A percentile compares a stretch with the other conserved stretches of the same genome.
phyloP scores from a whole-genome alignment of 805 yeast species.

The Cyberlindnera japonica region DNA sequence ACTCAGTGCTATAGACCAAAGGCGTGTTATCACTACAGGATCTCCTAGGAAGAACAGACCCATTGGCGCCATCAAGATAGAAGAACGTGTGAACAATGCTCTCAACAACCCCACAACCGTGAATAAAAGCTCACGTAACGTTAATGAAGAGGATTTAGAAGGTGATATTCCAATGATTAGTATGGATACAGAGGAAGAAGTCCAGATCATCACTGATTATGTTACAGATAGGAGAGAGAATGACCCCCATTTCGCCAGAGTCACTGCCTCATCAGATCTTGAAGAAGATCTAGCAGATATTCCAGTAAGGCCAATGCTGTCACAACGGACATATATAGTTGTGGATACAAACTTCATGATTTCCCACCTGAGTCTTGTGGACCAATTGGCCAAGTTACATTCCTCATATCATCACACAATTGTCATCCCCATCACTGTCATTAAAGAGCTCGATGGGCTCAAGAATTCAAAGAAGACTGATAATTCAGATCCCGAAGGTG shows the following conservation, averaged over 20 bases:
- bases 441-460: conserved; percentile 80
- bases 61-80: conserved; percentile 26
- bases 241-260: not conserved
- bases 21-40: conserved; percentile 18
- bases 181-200: conserved; percentile 43
- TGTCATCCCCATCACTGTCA: conserved; percentile 66
- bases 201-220: conserved; percentile 40
- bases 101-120: not conserved
- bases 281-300: conserved; percentile 5
- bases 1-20: conserved; percentile 17
- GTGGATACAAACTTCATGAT: conserved; percentile 83
- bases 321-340: conserved; percentile 44
- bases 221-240: conserved; percentile 27
- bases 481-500: conserved; percentile 15
- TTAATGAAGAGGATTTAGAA: conserved; percentile 15
- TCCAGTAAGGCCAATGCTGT: conserved; percentile 8
- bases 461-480: conserved; percentile 42
- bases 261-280: not conserved
- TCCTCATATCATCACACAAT: conserved; percentile 43
- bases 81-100: conserved; percentile 22
- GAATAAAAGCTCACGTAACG: not conserved
- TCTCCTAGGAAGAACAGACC: conserved; percentile 18
- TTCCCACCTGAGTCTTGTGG: conserved; percentile 59
- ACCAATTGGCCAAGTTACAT: conserved; percentile 44
- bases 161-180: conserved; percentile 49